A percentile compares a stretch with the other conserved stretches of the same genome.
Conservation (phyloP, 2,329 filamentous ascomycete genomes). For the Ophiocordyceps camponoti-saundersi region DNA sequence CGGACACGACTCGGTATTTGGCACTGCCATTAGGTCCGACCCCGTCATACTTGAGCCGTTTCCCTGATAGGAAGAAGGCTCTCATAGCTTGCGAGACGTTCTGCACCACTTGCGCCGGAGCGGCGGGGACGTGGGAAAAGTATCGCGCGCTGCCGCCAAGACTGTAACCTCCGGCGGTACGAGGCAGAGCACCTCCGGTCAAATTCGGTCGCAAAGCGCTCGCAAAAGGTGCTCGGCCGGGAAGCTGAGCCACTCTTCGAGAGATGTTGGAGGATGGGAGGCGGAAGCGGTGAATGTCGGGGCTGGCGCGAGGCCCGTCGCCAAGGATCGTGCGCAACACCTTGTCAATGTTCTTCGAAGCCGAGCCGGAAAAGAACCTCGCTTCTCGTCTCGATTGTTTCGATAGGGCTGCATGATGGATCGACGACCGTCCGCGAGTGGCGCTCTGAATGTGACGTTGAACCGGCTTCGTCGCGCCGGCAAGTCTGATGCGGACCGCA, state of each 20-base stretch:
- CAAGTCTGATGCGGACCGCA: slow-evolving; percentile 31
- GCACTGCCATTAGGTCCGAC: slow-evolving; percentile 56
- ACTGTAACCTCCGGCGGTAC: slow-evolving; percentile 79
- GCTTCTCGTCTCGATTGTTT: slow-evolving; percentile 26
- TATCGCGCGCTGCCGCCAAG: slow-evolving; percentile 60
- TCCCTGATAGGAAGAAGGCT: slow-evolving; percentile 80
- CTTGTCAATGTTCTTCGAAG: slow-evolving; percentile 24
- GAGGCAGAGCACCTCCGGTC: slow-evolving; percentile 69
- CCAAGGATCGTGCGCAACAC: slow-evolving; percentile 34
- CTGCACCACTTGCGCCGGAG: slow-evolving; percentile 78
- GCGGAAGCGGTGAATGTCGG: slow-evolving; percentile 28
- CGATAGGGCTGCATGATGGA: slow-evolving; percentile 35
- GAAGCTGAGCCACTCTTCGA: slow-evolving; percentile 39
- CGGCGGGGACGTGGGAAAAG: slow-evolving; percentile 77
- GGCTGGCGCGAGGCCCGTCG: slow-evolving; percentile 15
- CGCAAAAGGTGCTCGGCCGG: slow-evolving; percentile 70
- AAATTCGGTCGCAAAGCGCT: slow-evolving; percentile 80
- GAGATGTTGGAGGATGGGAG: slow-evolving; percentile 31
- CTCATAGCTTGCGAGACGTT: slow-evolving; percentile 90
- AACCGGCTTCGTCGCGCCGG: slow-evolving; percentile 23
- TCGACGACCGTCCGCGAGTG: slow-evolving; percentile 26
- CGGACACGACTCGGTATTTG: slow-evolving; percentile 61
- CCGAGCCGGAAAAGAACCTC: slow-evolving; percentile 30
- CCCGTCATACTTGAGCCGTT: slow-evolving; percentile 78
- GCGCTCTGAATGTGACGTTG: slow-evolving; percentile 25